Evolutionary conservation across 2,329 filamentous ascomycete genomes (phyloP), one percentile per base, ranked within the genome.

Genomic region (Hymenoscyphus fraxineus): DNA sequence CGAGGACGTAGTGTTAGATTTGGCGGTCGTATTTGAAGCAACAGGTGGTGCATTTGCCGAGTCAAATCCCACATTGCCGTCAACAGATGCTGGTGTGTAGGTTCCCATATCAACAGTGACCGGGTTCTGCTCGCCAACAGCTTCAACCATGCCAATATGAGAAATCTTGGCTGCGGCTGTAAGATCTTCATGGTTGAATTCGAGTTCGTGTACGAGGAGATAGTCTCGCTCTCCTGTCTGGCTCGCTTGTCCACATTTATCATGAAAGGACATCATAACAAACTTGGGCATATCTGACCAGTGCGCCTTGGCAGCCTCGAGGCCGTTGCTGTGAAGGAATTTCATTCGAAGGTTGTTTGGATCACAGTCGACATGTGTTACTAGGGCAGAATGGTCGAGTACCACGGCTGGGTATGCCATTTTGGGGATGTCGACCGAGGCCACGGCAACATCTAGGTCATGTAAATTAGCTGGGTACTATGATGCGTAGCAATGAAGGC

Each of bases 351-450:
- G 58, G 27, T 22, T 64, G 22, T 32, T 40, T 13, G 31, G 47
- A 47, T 64, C 62, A 16, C 62, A 64, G 1, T 56, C 51, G n/a
- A 64, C 51, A 6, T 64, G 38, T 4, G 58, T 47, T 13, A 64
- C 47, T 6, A 64, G 47, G 35, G 44, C 58, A 39, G 62, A 64
- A 32, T 64, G 62, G 19, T 64, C 62, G 22, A 64, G 62, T 2
- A 64, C 62, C n/a, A 64, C 62, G 12, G 62, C 62, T 16, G 62
- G 62, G 16, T 64, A 64, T 10, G 62, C 62, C 62, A 64, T 64
- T 40, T 64, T 57, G 1, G 62, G 62, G 38, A 64, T 64, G 10
- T 44, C 58, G 15, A 64, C 62, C 13, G 56, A 60, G 22, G 62
- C 62, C 27, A 64, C 47, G 10, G 62, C 31, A 22, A 64, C 51